Evolutionary conservation across 2,329 filamentous ascomycete genomes (phyloP).

Genomic region (Reticulascus tulasneorum): DNA sequence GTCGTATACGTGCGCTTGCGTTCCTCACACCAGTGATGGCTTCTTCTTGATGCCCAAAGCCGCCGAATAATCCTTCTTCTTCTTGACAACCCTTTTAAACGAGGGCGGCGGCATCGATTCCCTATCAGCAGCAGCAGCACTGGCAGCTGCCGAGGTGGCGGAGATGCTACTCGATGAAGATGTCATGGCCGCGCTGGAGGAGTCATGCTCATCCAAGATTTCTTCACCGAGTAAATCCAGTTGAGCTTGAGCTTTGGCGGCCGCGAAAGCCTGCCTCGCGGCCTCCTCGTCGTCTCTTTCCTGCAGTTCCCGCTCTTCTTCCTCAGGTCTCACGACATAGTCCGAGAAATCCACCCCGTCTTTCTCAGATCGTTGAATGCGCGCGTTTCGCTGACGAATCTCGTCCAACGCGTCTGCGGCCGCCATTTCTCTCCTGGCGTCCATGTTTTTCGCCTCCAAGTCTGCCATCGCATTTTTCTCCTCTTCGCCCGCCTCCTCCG

Average conservation of each 20-base stretch:
- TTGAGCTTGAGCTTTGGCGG: constrained; percentile 47
- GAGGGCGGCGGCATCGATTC: constrained; percentile 47
- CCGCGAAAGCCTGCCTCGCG: constrained; percentile 72
- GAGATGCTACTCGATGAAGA: too few relatives aligned
- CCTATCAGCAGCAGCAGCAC: constrained; percentile 27
- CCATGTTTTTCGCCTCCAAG: constrained; percentile 86
- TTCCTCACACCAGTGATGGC: constrained; percentile 46
- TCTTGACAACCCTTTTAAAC: constrained; percentile 74
- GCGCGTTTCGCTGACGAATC: constrained; percentile 85
- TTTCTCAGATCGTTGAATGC: constrained; percentile 71
- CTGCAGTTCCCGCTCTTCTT: constrained; percentile 59
- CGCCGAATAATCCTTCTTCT: constrained; percentile 78
- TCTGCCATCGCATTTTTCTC: constrained; percentile 93
- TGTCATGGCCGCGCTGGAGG: too few relatives aligned
- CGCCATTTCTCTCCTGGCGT: constrained; percentile 93
- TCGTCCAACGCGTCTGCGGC: constrained; percentile 95
- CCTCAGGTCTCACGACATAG: constrained; percentile 48
- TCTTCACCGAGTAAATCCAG: constrained; percentile 47
- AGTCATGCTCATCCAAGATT: constrained; percentile 30
- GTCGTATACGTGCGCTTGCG: too few relatives aligned
- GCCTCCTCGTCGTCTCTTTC: constrained; percentile 82
- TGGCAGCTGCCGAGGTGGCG: constrained; percentile 14
- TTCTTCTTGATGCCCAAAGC: constrained; percentile 87
- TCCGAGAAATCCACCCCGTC: constrained; percentile 60
- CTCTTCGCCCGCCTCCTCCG: constrained; percentile 55